Percentiles rank a stretch among this genome's conserved stretches.
These are phyloP conservation scores for Neurospora africana DNA, from an alignment of 495 filamentous ascomycete genomes.

Conservation along the genomic window DNA sequence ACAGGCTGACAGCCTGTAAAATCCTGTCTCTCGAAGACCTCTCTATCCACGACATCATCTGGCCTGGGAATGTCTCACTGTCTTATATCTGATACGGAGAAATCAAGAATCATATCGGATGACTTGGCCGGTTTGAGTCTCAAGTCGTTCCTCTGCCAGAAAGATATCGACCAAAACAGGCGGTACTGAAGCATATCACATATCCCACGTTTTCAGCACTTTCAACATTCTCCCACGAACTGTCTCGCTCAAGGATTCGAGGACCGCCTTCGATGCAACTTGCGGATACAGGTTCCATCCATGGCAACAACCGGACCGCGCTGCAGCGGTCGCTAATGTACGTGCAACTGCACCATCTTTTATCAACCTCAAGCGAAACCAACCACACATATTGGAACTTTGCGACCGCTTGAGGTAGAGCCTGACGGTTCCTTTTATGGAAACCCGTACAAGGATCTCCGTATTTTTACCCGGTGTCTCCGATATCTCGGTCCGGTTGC, in stretches of 20 bases:
- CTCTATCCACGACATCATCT: neutral
- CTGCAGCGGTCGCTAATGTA: neutral
- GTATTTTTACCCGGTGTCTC: neutral
- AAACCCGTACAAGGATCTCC: neutral
- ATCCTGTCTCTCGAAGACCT: neutral
- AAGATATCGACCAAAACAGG: neutral
- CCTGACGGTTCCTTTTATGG: neutral
- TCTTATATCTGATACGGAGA: neutral
- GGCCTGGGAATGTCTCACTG: neutral
- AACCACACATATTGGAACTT: neutral
- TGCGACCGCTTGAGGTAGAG: neutral
- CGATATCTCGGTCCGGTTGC: neutral
- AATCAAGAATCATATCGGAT: neutral
- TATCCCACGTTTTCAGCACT: neutral
- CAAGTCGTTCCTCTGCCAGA: neutral
- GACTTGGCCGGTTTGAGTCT: neutral
- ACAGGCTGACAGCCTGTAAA: neutral
- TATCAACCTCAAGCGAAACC: neutral
- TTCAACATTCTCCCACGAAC: neutral
- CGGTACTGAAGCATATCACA: neutral
- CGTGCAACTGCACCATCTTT: neutral
- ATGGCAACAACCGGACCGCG: neutral
- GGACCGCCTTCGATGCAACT: neutral
- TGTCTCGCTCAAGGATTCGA: neutral
- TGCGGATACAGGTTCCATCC: neutral